Evolutionary conservation across 345 rosid genomes (phyloP), one percentile per base, ranked within the genome.

Genomic region (Brassica juncea): DNA sequence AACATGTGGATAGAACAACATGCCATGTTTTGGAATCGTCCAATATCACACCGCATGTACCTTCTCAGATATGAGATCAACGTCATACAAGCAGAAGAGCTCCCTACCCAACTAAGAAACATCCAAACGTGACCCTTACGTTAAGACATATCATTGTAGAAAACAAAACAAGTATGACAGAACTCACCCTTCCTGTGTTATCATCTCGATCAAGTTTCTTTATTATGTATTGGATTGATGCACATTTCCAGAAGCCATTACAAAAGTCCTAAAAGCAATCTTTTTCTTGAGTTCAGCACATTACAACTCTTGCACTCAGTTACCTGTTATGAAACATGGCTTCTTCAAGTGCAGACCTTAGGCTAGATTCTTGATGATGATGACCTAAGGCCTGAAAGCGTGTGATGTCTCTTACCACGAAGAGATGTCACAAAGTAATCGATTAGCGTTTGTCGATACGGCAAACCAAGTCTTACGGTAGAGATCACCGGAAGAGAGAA

Each of bases 291-390:
- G 19, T 30, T 23, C 32, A 66, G 5, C 12, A 23, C 47, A 68
- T 23, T 44, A 12, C 2, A 68, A 27, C 8, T 30, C 70, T 44
- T 44, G 11, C 16, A 35, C 55, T 34, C 25, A 58, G 5, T 7
- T 73, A 90, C 99, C 98, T 91, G 49, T 89, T 82, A 60, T 91
- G 87, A 76, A 87, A 90, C 87, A 90, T 74, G 65, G 98, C 98
- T 86, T 95, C 99, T 77, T 95, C 99, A 19, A 95, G 97, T n/a
- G 98, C 99, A 69, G 97, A 95, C 70, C 98, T 81, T 27, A 95
- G 96, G 86, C 97, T 95, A 73, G 99, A 95, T 80, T 95, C 98
- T 19, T 93, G 98, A 75, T 95, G 98, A 77, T 93, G 98, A 75
- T 95, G 98, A 77, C 98, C 97, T 61, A 95, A 81, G 27, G 25